Evolutionary conservation across 2,329 filamentous ascomycete genomes (phyloP).

Genomic region (Cyphellophora attinorum): DNA sequence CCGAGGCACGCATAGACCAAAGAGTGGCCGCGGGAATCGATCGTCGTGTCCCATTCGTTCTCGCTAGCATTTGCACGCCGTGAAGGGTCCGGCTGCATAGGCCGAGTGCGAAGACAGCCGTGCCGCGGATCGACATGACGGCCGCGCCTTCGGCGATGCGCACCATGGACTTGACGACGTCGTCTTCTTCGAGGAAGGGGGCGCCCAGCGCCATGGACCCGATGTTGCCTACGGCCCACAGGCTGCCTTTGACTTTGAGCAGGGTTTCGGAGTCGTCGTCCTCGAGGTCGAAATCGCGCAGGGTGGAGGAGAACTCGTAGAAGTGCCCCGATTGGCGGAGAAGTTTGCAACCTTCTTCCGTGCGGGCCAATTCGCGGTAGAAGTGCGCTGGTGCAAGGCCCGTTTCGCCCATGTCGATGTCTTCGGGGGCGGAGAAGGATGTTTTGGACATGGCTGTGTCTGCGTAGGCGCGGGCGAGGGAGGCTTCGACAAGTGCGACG

Average conservation of each 20-base stretch:
- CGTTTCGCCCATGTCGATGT: constrained; percentile 49
- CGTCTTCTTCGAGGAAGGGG: constrained; percentile 80
- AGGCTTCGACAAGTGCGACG: constrained; percentile 89
- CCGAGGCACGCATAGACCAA: constrained; percentile 79
- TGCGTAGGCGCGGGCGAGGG: constrained; percentile 71
- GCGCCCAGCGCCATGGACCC: constrained; percentile 96
- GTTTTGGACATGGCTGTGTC: constrained; percentile 38
- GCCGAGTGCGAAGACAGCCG: constrained; percentile 91
- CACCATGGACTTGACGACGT: constrained; percentile 80
- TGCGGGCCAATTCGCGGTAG: constrained; percentile 88
- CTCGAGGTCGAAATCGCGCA: constrained; percentile 77
- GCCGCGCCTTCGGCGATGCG: constrained; percentile 79
- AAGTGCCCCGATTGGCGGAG: constrained; percentile 92
- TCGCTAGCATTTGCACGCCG: constrained; percentile 82
- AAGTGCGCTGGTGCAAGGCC: constrained; percentile 84
- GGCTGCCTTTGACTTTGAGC: constrained; percentile 87
- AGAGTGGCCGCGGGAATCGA: constrained; percentile 71
- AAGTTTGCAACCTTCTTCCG: constrained; percentile 81
- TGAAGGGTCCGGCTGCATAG: constrained; percentile 86
- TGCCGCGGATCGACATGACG: constrained; percentile 87
- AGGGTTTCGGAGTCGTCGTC: constrained; percentile 76
- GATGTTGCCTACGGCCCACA: constrained; percentile 97
- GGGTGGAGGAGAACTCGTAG: constrained; percentile 81
- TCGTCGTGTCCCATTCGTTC: constrained; percentile 85
- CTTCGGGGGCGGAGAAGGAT: constrained; percentile 36